Conservation (phyloP, 176 grass and related monocot species). For the Hordeum marinum region DNA sequence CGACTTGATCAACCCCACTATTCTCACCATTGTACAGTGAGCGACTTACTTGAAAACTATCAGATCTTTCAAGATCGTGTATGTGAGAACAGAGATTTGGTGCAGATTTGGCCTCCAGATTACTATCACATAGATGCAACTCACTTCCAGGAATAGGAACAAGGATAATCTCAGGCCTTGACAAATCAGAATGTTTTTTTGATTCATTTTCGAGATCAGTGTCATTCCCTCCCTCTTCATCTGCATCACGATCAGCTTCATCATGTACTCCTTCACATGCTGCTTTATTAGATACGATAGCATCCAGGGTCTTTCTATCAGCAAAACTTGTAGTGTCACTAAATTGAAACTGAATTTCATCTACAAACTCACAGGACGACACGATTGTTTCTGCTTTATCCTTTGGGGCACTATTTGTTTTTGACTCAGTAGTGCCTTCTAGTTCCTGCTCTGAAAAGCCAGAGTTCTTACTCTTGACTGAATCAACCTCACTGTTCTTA, state of each 20-base stretch:
- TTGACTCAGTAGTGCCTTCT: conserved; percentile 28
- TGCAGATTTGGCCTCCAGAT: conserved; percentile 57
- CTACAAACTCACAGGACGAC: conserved; percentile 43
- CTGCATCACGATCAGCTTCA: conserved; percentile 35
- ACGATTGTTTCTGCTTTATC: conserved; percentile 31
- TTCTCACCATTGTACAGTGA: conserved; percentile 43
- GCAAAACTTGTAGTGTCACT: conserved; percentile 59
- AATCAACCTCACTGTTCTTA: conserved; percentile 38
- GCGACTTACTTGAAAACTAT: conserved; percentile 57
- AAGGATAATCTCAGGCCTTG: conserved; percentile 41
- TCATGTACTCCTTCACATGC: conserved; percentile 21
- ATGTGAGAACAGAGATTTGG: conserved; percentile 62
- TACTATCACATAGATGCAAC: conserved; percentile 24
- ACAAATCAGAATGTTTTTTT: conserved; percentile 33
- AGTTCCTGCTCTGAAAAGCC: conserved; percentile 34
- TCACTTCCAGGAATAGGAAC: conserved; percentile 52
- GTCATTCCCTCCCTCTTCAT: conserved; percentile 28
- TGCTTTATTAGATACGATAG: conserved; percentile 18
- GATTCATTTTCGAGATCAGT: not conserved
- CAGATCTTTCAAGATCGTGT: conserved; percentile 61
- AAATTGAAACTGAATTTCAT: conserved; percentile 77
- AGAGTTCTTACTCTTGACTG: conserved; percentile 29
- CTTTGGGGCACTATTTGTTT: conserved; percentile 26
- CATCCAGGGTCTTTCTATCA: conserved; percentile 38
- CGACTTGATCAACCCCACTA: conserved; percentile 30